A percentile compares a stretch with the other conserved stretches of the same genome.
These are phyloP conservation scores for Articulospora tetracladia DNA, from an alignment of 495 filamentous ascomycete species.

Conservation along the genomic window DNA sequence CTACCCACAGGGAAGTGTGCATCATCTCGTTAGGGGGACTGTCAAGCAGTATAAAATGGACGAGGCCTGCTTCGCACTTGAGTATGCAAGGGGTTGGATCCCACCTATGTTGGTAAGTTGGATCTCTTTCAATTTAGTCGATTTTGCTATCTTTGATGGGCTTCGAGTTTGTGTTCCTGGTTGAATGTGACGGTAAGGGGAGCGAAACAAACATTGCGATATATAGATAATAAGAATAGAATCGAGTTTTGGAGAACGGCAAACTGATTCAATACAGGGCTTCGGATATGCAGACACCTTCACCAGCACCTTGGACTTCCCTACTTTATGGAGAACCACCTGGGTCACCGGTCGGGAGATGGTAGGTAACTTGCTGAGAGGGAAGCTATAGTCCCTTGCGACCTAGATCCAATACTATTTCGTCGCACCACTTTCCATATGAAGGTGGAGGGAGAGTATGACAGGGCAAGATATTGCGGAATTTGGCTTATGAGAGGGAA, in stretches of 20 bases:
- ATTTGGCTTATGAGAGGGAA: too few relatives aligned
- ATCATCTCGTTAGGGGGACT: conserved; percentile 70
- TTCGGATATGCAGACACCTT: conserved; percentile 83
- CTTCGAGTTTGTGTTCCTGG: too few relatives aligned
- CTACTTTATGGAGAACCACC: conserved; percentile 72
- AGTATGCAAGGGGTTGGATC: conserved; percentile 88
- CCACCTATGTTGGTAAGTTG: conserved; percentile 64
- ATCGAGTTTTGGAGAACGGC: too few relatives aligned
- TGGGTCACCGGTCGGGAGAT: conserved; percentile 70
- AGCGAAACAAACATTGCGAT: too few relatives aligned
- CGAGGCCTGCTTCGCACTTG: conserved; percentile 75
- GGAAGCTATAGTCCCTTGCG: conserved; percentile 59
- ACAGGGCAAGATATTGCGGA: too few relatives aligned
- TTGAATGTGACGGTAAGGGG: too few relatives aligned
- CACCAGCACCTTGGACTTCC: conserved; percentile 70
- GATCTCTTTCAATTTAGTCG: too few relatives aligned
- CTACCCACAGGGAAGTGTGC: conserved; percentile 70
- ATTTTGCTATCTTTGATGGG: too few relatives aligned
- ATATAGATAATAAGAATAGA: too few relatives aligned
- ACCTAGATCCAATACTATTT: too few relatives aligned
- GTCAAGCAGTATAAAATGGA: conserved; percentile 88
- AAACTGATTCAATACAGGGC: conserved; percentile 29
- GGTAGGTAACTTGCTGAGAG: conserved; percentile 61
- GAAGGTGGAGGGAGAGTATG: too few relatives aligned
- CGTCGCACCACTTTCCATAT: too few relatives aligned